Percentiles rank a stretch among this genome's conserved stretches.
Evolutionary conservation across 2,329 filamentous ascomycete species (phyloP).

Genomic region (Aureobasidium pullulans): DNA sequence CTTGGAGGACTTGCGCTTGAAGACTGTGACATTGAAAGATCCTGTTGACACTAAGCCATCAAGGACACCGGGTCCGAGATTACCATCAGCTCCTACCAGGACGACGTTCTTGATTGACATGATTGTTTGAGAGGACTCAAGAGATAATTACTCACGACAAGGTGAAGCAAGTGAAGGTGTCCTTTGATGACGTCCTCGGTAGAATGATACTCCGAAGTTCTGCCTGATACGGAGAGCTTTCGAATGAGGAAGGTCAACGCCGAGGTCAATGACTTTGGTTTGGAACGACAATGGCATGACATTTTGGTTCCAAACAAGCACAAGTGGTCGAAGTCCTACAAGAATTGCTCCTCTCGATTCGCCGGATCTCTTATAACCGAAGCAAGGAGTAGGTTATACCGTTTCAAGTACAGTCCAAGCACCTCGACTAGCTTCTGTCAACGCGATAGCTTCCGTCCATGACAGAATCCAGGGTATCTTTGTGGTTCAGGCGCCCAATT

Average conservation of each 20-base stretch:
- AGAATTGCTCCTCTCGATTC: neutral
- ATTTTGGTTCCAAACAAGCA: neutral
- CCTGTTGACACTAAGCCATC: conserved; percentile 31
- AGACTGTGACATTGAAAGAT: conserved; percentile 48
- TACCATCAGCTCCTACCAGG: conserved; percentile 38
- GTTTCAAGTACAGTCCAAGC: conserved; percentile 5
- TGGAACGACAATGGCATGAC: neutral
- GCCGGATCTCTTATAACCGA: neutral
- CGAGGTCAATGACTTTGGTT: neutral
- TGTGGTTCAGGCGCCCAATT: neutral
- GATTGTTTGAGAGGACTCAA: neutral
- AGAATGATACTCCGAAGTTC: conserved; percentile 1
- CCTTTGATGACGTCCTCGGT: conserved; percentile 1
- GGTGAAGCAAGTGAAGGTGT: neutral
- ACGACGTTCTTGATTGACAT: conserved; percentile 36
- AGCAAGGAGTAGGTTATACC: neutral
- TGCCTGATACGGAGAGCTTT: neutral
- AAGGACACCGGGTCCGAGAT: conserved; percentile 37
- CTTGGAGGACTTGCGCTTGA: conserved; percentile 39
- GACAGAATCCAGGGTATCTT: neutral
- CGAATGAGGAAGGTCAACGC: neutral
- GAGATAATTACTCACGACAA: neutral
- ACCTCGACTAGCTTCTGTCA: neutral
- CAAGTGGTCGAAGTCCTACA: neutral
- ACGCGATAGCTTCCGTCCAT: neutral